Base-by-base conservation (phyloP, 2,329 filamentous ascomycete species). In the Fusarium chaquense region DNA sequence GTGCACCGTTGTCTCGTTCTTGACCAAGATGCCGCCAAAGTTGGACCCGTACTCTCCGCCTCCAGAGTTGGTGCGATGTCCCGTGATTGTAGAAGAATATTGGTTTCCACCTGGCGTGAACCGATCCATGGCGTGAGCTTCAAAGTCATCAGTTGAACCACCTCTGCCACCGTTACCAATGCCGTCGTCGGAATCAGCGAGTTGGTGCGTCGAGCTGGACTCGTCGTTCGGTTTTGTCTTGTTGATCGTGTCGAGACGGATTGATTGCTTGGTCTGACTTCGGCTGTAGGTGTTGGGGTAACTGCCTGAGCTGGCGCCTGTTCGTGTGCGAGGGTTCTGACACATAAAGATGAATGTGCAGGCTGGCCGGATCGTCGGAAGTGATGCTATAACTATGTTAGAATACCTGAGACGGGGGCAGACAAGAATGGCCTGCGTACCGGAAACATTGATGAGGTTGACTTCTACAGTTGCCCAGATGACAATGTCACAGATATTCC, bases 381-480 rank as follows among this genome's bases (percentile, higher is more conserved):
- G 70, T 12, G 73, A 75, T 18, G 73, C 73, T 74, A 3, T 0
- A 10, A 0, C 2, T 2, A 5, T 13, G 5, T 35, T 32, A 51
- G 45, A 13, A 12, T 9, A 12, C 5, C 0, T 3, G 16, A 5
- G 15, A 46, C 6, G 2, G 26, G 5, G 0, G 16, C 2, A 0
- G 0, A 7, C 24, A 1, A 7, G 2, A 5, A 15, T 5, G 5
- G 1, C 8, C 10, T 12, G 15, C 60, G 1, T 54, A 71, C 73
- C 59, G 1, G 73, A 75, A 2, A 75, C 62, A 0, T 72, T 75
- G 13, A 75, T 72, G 1, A 75, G 46, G 13, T 75, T 75, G 4
- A 75, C 73, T 36, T 75, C 73, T 0, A 74, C 72, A 0, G 72
- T 69, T 0, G 73, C 73, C 73, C 73, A 75, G 5, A 74, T 66